Evolutionary conservation across 1,139 yeast species (phyloP).

Genomic region (Debaryomycetaceae sp.): DNA sequence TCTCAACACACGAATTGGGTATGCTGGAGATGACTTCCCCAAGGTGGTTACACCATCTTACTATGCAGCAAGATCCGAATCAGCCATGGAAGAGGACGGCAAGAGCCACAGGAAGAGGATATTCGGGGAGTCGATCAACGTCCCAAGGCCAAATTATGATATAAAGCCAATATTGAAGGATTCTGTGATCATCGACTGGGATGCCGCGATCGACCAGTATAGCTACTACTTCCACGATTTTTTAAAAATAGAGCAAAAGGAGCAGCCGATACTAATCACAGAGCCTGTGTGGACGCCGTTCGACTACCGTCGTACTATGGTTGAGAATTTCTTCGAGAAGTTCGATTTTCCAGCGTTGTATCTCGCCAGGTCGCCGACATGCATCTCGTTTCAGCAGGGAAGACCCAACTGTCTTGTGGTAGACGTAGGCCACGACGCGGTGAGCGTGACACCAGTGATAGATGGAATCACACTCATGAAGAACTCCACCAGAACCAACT

Average conservation of each 20-base stretch:
- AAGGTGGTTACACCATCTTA: conserved; percentile 69
- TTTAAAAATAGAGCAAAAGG: conserved; percentile 53
- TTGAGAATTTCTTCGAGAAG: conserved; percentile 73
- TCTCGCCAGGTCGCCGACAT: conserved; percentile 80
- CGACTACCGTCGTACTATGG: conserved; percentile 63
- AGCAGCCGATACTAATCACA: conserved; percentile 75
- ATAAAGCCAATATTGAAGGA: conserved; percentile 59
- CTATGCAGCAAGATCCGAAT: conserved; percentile 28
- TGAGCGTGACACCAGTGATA: conserved; percentile 86
- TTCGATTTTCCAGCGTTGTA: conserved; percentile 83
- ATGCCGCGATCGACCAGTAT: conserved; percentile 68
- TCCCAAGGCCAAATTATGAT: conserved; percentile 51
- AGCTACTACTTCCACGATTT: conserved; percentile 45
- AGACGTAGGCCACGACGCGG: conserved; percentile 83
- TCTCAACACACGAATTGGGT: conserved; percentile 77
- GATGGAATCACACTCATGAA: conserved; percentile 86
- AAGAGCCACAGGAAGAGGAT: conserved; percentile 14
- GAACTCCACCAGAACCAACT: conserved; percentile 65
- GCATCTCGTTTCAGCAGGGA: conserved; percentile 90
- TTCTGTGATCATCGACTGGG: conserved; percentile 68
- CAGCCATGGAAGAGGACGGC: conserved; percentile 20
- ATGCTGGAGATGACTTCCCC: conserved; percentile 93
- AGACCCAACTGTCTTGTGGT: conserved; percentile 91
- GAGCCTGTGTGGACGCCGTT: conserved; percentile 85
- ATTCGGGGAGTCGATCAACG: conserved; percentile 57